phyloP scores from a whole-genome alignment of 768 basidiomycete genomes.

The Pleurotus ostreatus region DNA sequence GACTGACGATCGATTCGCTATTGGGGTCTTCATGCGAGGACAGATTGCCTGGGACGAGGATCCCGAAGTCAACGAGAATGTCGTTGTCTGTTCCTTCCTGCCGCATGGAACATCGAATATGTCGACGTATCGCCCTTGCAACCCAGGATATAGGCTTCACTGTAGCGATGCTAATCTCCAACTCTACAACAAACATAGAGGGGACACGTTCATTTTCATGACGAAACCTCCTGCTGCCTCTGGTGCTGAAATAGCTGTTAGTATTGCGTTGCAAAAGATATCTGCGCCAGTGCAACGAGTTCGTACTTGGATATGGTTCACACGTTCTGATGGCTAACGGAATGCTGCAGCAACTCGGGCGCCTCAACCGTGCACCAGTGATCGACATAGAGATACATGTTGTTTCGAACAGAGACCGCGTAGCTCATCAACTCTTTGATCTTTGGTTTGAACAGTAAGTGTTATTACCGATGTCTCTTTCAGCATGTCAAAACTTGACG shows the following conservation, averaged over 20 bases:
- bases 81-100: conserved; percentile 63
- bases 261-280: conserved; percentile 63
- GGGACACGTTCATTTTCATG: conserved; percentile 58
- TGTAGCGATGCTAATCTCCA: conserved; percentile 54
- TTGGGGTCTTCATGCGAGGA: conserved; percentile 63
- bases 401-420: conserved; percentile 62
- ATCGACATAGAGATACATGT: conserved; percentile 61
- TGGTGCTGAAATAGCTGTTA: conserved; percentile 44
- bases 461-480: neutral
- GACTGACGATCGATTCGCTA: conserved; percentile 59
- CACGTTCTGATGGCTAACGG: neutral
- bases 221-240: conserved; percentile 42
- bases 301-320: conserved; percentile 6
- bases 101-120: conserved; percentile 43
- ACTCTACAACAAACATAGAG: conserved; percentile 48
- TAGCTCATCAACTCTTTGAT: conserved; percentile 66
- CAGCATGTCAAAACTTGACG: neutral
- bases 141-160: conserved; percentile 50
- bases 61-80: conserved; percentile 51
- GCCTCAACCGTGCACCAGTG: conserved; percentile 48
- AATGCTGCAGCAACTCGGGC: conserved; percentile 51
- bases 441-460: conserved; percentile 64
- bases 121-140: conserved; percentile 47
- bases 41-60: conserved; percentile 56
- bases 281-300: conserved; percentile 51